Conservation (phyloP, 352 stramenopile species). For the Globisporangium spiculum region DNA sequence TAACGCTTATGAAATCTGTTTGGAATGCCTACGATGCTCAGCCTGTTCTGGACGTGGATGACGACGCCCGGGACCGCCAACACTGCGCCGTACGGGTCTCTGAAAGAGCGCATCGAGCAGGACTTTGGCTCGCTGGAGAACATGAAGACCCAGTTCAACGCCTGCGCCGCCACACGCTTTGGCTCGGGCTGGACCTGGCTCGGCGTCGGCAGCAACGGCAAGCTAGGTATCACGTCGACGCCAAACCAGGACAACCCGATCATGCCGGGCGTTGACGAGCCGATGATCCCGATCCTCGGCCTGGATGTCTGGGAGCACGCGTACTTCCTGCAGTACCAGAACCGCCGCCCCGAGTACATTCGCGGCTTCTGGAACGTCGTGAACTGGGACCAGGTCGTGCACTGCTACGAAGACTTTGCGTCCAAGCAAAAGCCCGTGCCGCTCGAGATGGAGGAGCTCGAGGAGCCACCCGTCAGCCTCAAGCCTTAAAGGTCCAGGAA, state of each 20-base stretch:
- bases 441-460: constrained; percentile 27
- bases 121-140: constrained; percentile 72
- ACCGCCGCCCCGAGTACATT: constrained; percentile 88
- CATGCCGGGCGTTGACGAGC: constrained; percentile 72
- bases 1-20: neutral
- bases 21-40: constrained; percentile 17
- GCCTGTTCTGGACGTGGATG: constrained; percentile 81
- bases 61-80: constrained; percentile 37
- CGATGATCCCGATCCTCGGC: constrained; percentile 92
- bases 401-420: constrained; percentile 62
- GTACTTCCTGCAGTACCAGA: constrained; percentile 93
- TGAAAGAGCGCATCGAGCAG: constrained; percentile 47
- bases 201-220: constrained; percentile 54
- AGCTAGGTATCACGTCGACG: constrained; percentile 94
- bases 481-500: neutral
- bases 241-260: constrained; percentile 94
- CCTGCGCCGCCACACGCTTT: constrained; percentile 50
- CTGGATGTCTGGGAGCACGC: constrained; percentile 96
- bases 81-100: constrained; percentile 30
- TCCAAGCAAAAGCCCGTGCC: constrained; percentile 36
- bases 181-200: constrained; percentile 66
- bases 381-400: constrained; percentile 64
- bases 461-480: constrained; percentile 18
- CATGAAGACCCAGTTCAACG: constrained; percentile 63
- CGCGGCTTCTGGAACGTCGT: constrained; percentile 92